Conservation (phyloP, 768 basidiomycete species). For the Termitomyces titanicus region DNA sequence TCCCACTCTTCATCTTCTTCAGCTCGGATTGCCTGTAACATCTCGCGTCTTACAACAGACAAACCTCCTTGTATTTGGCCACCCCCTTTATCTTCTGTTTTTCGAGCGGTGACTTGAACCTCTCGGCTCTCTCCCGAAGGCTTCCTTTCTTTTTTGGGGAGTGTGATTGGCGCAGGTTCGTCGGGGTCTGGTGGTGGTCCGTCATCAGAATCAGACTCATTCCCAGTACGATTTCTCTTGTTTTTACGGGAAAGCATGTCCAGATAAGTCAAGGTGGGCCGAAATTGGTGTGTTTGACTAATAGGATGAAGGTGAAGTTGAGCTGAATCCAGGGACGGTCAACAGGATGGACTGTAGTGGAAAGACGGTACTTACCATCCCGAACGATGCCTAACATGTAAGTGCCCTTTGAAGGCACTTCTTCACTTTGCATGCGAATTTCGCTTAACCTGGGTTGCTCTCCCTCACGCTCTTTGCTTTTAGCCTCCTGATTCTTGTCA, state of each 20-base stretch:
- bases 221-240: conserved; percentile 43
- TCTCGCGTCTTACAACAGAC: conserved; percentile 70
- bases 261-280: conserved; percentile 79
- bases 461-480: conserved; percentile 39
- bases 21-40: conserved; percentile 64
- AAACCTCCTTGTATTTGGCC: conserved; percentile 55
- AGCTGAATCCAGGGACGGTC: conserved; percentile 34
- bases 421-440: conserved; percentile 70
- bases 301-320: conserved; percentile 77
- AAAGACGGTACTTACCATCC: conserved; percentile 49
- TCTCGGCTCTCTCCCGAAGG: conserved; percentile 59
- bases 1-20: conserved; percentile 83
- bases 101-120: conserved; percentile 73
- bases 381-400: conserved; percentile 79
- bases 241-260: conserved; percentile 67
- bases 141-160: conserved; percentile 60
- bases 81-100: conserved; percentile 60
- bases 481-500: conserved; percentile 67
- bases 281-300: conserved; percentile 74
- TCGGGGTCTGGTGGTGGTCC: conserved; percentile 81
- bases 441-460: conserved; percentile 65
- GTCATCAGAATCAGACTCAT: conserved; percentile 74
- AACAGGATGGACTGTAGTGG: neutral
- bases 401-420: conserved; percentile 56
- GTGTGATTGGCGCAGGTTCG: conserved; percentile 48